Evolutionary conservation across 2,329 filamentous ascomycete species (phyloP).

Genomic region (Ascochyta lentis): DNA sequence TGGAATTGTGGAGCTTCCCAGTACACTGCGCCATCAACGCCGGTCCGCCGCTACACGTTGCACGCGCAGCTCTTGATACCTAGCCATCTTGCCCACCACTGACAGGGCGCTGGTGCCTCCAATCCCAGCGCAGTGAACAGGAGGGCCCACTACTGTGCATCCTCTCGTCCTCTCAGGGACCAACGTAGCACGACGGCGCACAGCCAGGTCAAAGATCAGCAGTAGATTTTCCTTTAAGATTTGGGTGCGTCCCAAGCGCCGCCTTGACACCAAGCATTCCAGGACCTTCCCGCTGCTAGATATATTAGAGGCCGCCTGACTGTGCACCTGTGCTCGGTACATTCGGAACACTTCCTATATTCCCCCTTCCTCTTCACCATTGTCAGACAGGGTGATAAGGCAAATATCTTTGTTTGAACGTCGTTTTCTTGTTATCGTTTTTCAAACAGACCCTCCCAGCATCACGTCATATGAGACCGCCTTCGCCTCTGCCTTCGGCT

Average conservation of each 20-base stretch:
- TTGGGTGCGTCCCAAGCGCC: slow-evolving; percentile 31
- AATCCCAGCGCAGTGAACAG: slow-evolving; percentile 29
- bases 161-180: slow-evolving; percentile 31
- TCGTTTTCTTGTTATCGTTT: slow-evolving; percentile 2
- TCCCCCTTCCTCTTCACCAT: slow-evolving; percentile 10
- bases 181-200: slow-evolving; percentile 34
- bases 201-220: slow-evolving; percentile 43
- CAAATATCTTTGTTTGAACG: slow-evolving; percentile 6
- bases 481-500: slow-evolving; percentile 29
- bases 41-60: slow-evolving; percentile 38
- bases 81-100: slow-evolving; percentile 29
- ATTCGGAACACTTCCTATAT: slow-evolving; percentile 11
- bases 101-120: slow-evolving; percentile 21
- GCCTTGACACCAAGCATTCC: slow-evolving; percentile 37
- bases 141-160: slow-evolving; percentile 38
- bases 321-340: slow-evolving; percentile 25
- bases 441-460: slow-evolving; percentile 26
- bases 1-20: slow-evolving; percentile 28
- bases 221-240: slow-evolving; percentile 40
- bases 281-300: slow-evolving; percentile 37
- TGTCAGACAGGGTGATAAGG: slow-evolving; percentile 7
- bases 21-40: slow-evolving; percentile 28
- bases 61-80: slow-evolving; percentile 23
- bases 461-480: slow-evolving; percentile 38
- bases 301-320: slow-evolving; percentile 40